phyloP scores from a whole-genome alignment of 2,329 filamentous ascomycete genomes.

The Colletotrichum gigasporum region DNA sequence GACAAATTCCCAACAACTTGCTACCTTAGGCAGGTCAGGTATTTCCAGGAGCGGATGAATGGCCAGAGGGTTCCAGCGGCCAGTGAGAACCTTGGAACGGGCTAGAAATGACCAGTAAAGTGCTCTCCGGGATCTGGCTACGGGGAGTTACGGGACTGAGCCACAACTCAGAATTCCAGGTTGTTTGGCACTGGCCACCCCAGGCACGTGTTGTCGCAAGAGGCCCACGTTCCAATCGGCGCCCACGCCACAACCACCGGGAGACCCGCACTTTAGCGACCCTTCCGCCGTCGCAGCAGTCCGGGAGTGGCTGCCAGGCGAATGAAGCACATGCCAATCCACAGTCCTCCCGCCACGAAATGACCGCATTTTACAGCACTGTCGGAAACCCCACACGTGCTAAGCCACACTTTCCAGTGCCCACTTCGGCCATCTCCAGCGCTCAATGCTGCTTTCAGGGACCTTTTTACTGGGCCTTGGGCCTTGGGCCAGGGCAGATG shows the following conservation, averaged over 20 bases:
- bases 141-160: neutral
- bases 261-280: neutral
- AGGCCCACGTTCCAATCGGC: neutral
- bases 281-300: neutral
- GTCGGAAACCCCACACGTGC: constrained; percentile 2
- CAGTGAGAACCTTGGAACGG: constrained; percentile 7
- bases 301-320: constrained; percentile 6
- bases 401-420: constrained; percentile 20
- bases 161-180: neutral
- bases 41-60: neutral
- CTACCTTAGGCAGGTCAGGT: too few species aligned
- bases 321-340: neutral
- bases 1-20: constrained; percentile 1
- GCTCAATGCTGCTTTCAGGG: neutral
- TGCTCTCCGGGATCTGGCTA: neutral
- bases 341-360: neutral
- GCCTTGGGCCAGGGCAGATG: neutral
- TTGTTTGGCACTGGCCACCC: neutral
- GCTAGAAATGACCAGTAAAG: neutral
- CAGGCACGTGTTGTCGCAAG: constrained; percentile 3
- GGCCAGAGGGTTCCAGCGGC: neutral
- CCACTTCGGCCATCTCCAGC: neutral
- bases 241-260: neutral
- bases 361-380: constrained; percentile 19
- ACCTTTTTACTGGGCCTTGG: neutral